Evolutionary conservation across 305 asterid species (phyloP), one percentile per base, ranked within the genome.

Genomic region (Petunia hybrid): DNA sequence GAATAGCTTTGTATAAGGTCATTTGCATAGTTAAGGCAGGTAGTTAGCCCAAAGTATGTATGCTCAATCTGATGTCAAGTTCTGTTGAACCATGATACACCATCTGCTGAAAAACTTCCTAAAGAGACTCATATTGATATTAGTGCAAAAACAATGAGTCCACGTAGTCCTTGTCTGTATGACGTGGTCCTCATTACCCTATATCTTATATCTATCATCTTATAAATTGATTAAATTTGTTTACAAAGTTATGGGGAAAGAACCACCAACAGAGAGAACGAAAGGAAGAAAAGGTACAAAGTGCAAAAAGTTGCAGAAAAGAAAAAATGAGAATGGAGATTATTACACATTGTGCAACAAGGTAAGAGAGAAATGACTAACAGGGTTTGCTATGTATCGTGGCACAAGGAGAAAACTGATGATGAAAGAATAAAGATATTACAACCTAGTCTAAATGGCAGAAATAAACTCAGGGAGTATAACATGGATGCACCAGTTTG

Each of bases 41-140:
- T 73, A 59, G 46, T 73, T 13, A 73, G 43, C 35, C 36, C 46
- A 73, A 73, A 73, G 51, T 12, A 31, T 35, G 53, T 71, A 4
- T 71, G 3, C 6, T 12, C 14, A 51, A 73, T 73, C 48, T 51
- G 63, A 6, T 35, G 46, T 39, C 36, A 46, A 12, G 10, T 73
- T 73, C 7, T 73, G 78, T 12, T 35, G 45, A 73, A 12, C 51
- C 64, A 74, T 74, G 13, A 71, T 71, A 53, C n/a, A n/a, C n/a
- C n/a, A n/a, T n/a, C n/a, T n/a, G n/a, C n/a, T n/a, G n/a, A n/a
- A n/a, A n/a, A n/a, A 74, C 46, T 36, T 14, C 64, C 64, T 51
- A 51, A 10, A 73, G 63, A 74, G 64, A 5, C 46, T n/a, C n/a
- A n/a, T n/a, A n/a, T n/a, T n/a, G n/a, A 74, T 53, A 74, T 36